These are phyloP conservation scores for Leishmania tarentolae DNA, from an alignment of 208 protist species.

Conservation along the genomic window DNA sequence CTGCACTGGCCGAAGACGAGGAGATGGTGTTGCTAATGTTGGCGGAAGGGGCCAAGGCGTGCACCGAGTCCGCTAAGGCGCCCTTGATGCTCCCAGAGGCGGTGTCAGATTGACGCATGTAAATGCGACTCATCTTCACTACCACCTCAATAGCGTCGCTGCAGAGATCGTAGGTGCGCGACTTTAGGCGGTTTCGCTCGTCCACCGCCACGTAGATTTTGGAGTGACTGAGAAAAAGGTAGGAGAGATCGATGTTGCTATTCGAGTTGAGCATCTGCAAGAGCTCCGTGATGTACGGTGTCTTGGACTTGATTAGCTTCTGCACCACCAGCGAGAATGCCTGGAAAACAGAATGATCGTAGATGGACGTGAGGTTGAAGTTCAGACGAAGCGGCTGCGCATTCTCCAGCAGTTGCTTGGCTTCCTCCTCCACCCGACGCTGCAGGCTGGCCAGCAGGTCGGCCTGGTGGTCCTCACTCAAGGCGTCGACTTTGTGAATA, in stretches of 20 bases:
- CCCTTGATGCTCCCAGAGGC: background rate
- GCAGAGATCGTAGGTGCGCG: constrained; percentile 86
- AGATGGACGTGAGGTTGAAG: constrained; percentile 92
- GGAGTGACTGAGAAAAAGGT: constrained; percentile 85
- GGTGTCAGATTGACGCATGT: constrained; percentile 22
- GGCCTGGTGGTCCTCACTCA: constrained; percentile 86
- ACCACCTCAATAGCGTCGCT: constrained; percentile 89
- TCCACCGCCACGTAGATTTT: constrained; percentile 89
- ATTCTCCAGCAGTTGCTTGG: constrained; percentile 76
- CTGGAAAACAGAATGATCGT: constrained; percentile 92
- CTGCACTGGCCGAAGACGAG: background rate
- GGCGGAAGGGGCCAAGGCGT: background rate
- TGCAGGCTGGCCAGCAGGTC: constrained; percentile 81
- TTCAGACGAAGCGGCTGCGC: constrained; percentile 64
- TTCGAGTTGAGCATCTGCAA: constrained; percentile 90
- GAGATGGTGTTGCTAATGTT: background rate
- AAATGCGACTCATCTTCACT: constrained; percentile 76
- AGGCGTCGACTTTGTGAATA: constrained; percentile 90
- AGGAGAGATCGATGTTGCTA: constrained; percentile 83
- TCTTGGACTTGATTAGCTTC: constrained; percentile 78
- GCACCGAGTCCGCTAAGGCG: background rate
- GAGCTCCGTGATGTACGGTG: constrained; percentile 80
- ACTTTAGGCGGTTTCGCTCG: constrained; percentile 78
- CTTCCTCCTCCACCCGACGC: constrained; percentile 79
- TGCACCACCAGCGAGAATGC: constrained; percentile 90